These are phyloP conservation scores for Epichloe glyceriae DNA, from an alignment of 2,329 filamentous ascomycete species.

Conservation along the genomic window DNA sequence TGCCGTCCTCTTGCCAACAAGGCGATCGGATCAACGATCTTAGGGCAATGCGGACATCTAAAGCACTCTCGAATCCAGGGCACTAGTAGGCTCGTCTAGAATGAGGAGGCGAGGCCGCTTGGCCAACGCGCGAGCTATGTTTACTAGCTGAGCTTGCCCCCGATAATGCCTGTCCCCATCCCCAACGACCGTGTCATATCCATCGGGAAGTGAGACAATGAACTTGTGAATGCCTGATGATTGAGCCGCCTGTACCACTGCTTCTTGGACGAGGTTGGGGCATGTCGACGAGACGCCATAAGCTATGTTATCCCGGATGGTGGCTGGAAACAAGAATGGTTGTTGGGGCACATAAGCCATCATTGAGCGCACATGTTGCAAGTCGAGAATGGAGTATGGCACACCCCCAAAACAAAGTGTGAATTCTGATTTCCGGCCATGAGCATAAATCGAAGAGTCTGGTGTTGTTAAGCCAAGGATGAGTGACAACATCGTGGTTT, in stretches of 20 bases:
- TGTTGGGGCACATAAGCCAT: slow-evolving; percentile 59
- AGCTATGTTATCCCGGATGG: slow-evolving; percentile 66
- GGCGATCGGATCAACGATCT: slow-evolving; percentile 30
- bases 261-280: slow-evolving; percentile 29
- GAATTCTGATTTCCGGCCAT: not conserved
- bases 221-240: slow-evolving; percentile 63
- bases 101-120: slow-evolving; percentile 60
- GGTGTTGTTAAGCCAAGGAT: slow-evolving; percentile 58
- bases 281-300: slow-evolving; percentile 57
- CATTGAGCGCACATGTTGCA: slow-evolving; percentile 42
- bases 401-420: slow-evolving; percentile 45
- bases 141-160: slow-evolving; percentile 71
- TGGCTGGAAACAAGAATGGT: slow-evolving; percentile 65
- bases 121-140: slow-evolving; percentile 67
- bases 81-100: slow-evolving; percentile 77
- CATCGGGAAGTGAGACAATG: slow-evolving; percentile 51
- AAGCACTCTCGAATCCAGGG: slow-evolving; percentile 59
- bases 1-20: slow-evolving; percentile 17
- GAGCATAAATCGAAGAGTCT: not conserved
- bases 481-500: slow-evolving; percentile 69
- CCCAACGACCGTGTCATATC: slow-evolving; percentile 54
- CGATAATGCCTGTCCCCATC: slow-evolving; percentile 67
- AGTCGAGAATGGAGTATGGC: slow-evolving; percentile 46
- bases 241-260: slow-evolving; percentile 38
- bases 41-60: slow-evolving; percentile 51